These are phyloP conservation scores for Phylloporus sp. DNA, from an alignment of 768 basidiomycete genomes.

Conservation along the genomic window DNA sequence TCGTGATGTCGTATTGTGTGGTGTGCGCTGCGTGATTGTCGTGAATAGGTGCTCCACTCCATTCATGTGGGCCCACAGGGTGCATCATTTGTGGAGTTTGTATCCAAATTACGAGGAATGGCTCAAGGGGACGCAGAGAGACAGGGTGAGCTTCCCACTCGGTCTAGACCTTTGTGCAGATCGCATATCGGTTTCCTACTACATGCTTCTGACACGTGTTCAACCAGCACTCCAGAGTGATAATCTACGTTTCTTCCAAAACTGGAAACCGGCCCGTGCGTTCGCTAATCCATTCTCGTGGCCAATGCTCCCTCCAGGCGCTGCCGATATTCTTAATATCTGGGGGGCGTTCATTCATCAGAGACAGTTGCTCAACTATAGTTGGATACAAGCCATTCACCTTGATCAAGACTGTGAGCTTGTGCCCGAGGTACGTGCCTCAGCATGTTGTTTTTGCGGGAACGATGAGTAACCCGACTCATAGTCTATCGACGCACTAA, in stretches of 20 bases:
- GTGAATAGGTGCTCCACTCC: constrained; percentile 20
- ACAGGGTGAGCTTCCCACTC: constrained; percentile 22
- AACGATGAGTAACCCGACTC: background rate
- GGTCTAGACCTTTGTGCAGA: background rate
- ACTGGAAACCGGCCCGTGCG: constrained; percentile 30
- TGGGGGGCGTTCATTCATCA: constrained; percentile 25
- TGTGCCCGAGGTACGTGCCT: constrained; percentile 12
- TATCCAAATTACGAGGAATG: constrained; percentile 20
- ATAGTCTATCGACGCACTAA: constrained; percentile 26
- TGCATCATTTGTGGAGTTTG: constrained; percentile 23
- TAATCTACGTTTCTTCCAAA: constrained; percentile 28
- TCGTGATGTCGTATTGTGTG: constrained; percentile 3
- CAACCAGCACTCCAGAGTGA: constrained; percentile 17
- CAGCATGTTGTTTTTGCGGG: background rate
- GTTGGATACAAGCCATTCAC: constrained; percentile 28
- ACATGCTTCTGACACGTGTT: background rate
- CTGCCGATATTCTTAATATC: constrained; percentile 26
- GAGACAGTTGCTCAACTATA: constrained; percentile 29
- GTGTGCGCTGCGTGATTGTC: background rate
- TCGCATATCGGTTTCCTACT: background rate
- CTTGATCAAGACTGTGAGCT: constrained; percentile 28
- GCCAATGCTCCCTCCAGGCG: constrained; percentile 27
- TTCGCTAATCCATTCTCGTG: constrained; percentile 33
- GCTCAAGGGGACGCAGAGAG: constrained; percentile 24
- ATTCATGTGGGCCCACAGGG: constrained; percentile 14